These are phyloP conservation scores for Metarhizium sp. DNA, from an alignment of 2,329 filamentous ascomycete genomes.

Conservation along the genomic window DNA sequence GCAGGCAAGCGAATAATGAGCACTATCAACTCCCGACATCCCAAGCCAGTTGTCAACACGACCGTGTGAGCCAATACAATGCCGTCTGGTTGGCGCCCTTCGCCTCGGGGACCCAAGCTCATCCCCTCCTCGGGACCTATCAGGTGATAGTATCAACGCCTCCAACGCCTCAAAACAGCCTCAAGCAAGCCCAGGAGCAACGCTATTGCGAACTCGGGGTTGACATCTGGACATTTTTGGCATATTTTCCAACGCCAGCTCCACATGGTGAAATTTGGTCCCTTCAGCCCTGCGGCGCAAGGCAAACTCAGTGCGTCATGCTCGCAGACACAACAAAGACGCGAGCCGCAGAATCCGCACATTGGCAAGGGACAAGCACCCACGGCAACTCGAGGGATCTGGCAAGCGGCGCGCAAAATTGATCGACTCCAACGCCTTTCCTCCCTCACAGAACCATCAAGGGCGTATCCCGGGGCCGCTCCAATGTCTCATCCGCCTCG, in stretches of 20 bases:
- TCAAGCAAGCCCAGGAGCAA: neutral
- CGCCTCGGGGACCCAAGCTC: neutral
- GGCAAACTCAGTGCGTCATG: neutral
- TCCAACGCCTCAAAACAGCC: neutral
- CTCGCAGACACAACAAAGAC: neutral
- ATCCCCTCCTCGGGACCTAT: too few species aligned
- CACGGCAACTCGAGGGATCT: neutral
- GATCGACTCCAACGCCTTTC: neutral
- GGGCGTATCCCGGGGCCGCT: neutral
- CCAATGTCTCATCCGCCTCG: conserved; percentile 6
- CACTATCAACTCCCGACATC: neutral
- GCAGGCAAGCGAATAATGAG: too few species aligned
- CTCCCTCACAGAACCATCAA: conserved; percentile 3
- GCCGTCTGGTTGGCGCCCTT: neutral
- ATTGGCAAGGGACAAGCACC: neutral
- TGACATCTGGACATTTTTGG: neutral
- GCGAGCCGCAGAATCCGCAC: neutral
- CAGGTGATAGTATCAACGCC: neutral
- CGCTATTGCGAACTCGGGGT: too few species aligned
- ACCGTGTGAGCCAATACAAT: neutral
- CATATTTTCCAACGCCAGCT: neutral
- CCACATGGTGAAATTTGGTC: neutral
- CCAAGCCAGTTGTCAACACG: neutral
- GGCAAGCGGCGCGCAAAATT: neutral
- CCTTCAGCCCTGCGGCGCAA: neutral